Percentiles rank a stretch among this genome's conserved stretches.
Evolutionary conservation across 768 basidiomycete species (phyloP).

Genomic region (Hydnomerulius pinastri): DNA sequence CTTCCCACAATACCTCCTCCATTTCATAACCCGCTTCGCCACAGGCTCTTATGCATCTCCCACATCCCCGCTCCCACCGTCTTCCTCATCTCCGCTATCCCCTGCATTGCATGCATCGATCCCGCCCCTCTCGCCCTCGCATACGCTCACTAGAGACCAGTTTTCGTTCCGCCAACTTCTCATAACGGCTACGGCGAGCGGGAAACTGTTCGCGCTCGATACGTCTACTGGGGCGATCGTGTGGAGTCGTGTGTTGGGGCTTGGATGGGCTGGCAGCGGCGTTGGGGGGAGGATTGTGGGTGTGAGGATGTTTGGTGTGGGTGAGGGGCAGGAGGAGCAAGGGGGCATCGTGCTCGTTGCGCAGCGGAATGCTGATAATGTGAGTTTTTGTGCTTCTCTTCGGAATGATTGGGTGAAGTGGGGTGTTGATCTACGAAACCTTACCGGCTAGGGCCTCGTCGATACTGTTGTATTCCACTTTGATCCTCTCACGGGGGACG

Average conservation of each 20-base stretch:
- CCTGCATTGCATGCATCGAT: conserved; percentile 14
- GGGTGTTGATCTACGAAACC: conserved; percentile 7
- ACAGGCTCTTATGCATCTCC: conserved; percentile 65
- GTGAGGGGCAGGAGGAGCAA: conserved; percentile 40
- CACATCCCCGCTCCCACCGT: conserved; percentile 32
- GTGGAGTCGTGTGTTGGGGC: conserved; percentile 79
- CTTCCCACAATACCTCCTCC: conserved; percentile 66
- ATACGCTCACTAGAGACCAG: conserved; percentile 59
- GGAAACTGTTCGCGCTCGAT: conserved; percentile 83
- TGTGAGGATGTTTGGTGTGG: conserved; percentile 59
- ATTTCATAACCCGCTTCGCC: conserved; percentile 71
- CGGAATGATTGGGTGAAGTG: background rate
- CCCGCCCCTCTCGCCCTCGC: conserved; percentile 26
- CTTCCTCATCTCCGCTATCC: background rate
- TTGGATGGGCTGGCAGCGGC: conserved; percentile 79
- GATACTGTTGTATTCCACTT: conserved; percentile 80
- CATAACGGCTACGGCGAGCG: conserved; percentile 65
- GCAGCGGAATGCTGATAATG: conserved; percentile 63
- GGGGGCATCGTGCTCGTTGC: conserved; percentile 65
- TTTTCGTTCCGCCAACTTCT: conserved; percentile 90
- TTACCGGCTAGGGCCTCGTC: conserved; percentile 54
- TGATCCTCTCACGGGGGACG: conserved; percentile 78
- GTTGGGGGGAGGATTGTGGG: conserved; percentile 53
- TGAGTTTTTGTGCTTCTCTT: conserved; percentile 33
- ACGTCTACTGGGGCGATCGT: conserved; percentile 73